Base-by-base conservation (phyloP, 345 rosid species). In the Gossypium bickii region DNA sequence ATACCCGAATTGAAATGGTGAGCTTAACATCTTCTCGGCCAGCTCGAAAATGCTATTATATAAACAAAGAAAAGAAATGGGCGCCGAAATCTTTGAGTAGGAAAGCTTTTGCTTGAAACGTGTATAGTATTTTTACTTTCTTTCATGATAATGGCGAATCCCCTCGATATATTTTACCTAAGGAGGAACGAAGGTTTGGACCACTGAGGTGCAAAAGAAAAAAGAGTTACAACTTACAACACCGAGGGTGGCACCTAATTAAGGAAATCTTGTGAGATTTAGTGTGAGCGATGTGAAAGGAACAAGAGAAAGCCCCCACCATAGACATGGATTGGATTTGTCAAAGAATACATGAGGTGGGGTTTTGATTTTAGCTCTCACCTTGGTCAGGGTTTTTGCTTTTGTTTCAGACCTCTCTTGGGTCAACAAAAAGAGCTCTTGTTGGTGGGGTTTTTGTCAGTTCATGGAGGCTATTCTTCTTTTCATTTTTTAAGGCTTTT, bases 351-450 rank as follows among this genome's bases (percentile, higher is more conserved):
- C 76, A 63, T 59, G 78, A 64, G 78, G 75, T 65, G 73, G 72
- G 76, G 59, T 76, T 83, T 56, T 47, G 4, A 3, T 34, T 34
- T 34, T 34, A 34, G 41, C 41, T 34, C 41, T 34, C 41, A 5
- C 41, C 41, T 34, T 62, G 70, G 57, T 43, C 74, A 24, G 52
- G 8, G 53, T 18, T 2, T 80, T 48, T 11, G 15, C 12, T 65
- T 71, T 27, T 27, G n/a, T 59, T 51, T 79, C 80, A 89, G 44
- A 92, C 92, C 80, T 92, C 97, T 83, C 97, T 86, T 29, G 97
- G 97, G 83, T 92, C 97, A 72, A 92, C 96, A 80, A 92, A 92
- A 78, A 92, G 86, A 43, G 86, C 68, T 13, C 78, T 74, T 68
- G 82, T 63, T 7, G 84, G 76, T 68, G 84, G 74, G 56, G 76